Percentiles rank a stretch among this genome's conserved stretches.
Conservation (phyloP, 345 rosid species). For the Camelina hispida region DNA sequence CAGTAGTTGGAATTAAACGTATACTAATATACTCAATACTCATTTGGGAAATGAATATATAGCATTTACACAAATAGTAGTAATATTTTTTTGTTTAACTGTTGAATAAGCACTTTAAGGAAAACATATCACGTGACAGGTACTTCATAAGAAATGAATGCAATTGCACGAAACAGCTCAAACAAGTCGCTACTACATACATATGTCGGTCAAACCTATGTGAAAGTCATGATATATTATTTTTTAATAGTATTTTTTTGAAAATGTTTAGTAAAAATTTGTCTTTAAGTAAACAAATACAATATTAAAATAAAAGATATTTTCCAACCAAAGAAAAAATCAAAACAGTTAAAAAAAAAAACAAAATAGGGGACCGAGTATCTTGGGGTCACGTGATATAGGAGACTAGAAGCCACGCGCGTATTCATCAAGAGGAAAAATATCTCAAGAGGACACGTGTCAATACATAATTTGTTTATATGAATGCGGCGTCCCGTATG, state of each 20-base stretch:
- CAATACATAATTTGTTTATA: not conserved
- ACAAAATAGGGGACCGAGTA: conserved; percentile 50
- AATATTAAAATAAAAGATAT: not conserved
- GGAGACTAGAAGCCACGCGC: conserved; percentile 43
- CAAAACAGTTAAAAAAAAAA: not conserved
- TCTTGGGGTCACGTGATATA: conserved; percentile 75
- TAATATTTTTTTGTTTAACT: not conserved
- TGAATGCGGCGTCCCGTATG: conserved; percentile 51
- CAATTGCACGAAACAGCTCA: conserved; percentile 29
- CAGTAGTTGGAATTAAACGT: not conserved
- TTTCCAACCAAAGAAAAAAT: not conserved
- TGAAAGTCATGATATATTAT: no score
- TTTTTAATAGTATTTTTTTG: no score
- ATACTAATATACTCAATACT: not conserved
- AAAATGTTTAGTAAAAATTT: no score
- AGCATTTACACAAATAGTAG: conserved; percentile 20
- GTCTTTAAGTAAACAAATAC: no score
- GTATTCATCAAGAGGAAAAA: conserved; percentile 43
- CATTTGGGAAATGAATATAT: conserved; percentile 18
- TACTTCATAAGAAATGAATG: conserved; percentile 43
- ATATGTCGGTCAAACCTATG: no score
- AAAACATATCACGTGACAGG: conserved; percentile 44
- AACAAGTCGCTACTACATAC: conserved; percentile 1
- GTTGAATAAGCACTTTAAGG: conserved; percentile 25
- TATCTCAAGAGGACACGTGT: conserved; percentile 40